phyloP scores from a whole-genome alignment of 352 stramenopile species.

The Pythium apleroticum region DNA sequence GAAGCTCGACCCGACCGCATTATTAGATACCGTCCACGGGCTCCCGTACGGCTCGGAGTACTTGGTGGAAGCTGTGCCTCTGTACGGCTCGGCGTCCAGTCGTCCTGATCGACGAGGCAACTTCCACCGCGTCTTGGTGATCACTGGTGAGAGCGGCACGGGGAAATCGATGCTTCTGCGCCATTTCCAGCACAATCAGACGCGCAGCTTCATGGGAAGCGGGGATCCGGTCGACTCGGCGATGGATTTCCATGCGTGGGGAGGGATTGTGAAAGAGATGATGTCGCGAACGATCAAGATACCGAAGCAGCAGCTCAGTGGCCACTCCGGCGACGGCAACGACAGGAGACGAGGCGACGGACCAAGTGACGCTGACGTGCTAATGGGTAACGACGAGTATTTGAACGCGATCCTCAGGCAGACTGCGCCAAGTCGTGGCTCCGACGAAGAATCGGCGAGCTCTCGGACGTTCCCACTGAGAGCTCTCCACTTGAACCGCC shows the following conservation, averaged over 20 bases:
- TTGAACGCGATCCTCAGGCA: slow-evolving; percentile 4
- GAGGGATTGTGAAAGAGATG: slow-evolving; percentile 47
- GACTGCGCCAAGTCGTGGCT: not conserved
- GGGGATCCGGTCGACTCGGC: slow-evolving; percentile 59
- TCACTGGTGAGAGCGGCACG: slow-evolving; percentile 58
- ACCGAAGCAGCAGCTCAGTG: slow-evolving; percentile 6
- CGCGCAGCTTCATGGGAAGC: slow-evolving; percentile 52
- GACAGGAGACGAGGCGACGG: not conserved
- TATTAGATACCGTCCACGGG: slow-evolving; percentile 32
- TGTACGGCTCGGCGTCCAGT: slow-evolving; percentile 36
- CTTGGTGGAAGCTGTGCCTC: slow-evolving; percentile 47
- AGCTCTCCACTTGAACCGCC: slow-evolving; percentile 10
- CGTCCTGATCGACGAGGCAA: slow-evolving; percentile 13
- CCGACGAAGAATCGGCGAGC: slow-evolving; percentile 8
- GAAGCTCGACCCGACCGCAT: slow-evolving; percentile 33
- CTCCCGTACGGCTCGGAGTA: slow-evolving; percentile 52
- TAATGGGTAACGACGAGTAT: slow-evolving; percentile 1
- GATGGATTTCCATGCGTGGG: slow-evolving; percentile 61
- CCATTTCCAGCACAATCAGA: slow-evolving; percentile 50
- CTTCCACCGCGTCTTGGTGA: slow-evolving; percentile 45
- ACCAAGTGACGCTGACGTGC: slow-evolving; percentile 1
- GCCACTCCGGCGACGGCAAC: not conserved
- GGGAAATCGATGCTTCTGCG: slow-evolving; percentile 70
- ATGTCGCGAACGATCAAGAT: slow-evolving; percentile 35
- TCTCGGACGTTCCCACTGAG: slow-evolving; percentile 16